Evolutionary conservation across 2,329 filamentous ascomycete species (phyloP), one percentile per base, ranked within the genome.

Genomic region (Hirsutella minnesotensis): DNA sequence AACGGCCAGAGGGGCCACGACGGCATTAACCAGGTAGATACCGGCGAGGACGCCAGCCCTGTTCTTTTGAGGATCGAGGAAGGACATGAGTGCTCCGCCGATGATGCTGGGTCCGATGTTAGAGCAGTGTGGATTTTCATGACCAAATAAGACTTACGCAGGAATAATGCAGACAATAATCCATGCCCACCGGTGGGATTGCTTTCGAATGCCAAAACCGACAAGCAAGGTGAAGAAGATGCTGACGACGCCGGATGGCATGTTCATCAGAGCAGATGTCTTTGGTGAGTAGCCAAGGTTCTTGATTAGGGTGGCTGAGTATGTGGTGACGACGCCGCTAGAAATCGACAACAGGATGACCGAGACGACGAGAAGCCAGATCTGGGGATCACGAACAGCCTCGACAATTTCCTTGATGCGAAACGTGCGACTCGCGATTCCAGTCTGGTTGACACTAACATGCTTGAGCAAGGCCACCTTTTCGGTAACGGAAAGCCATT

Each of bases 371-470:
- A 77, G 54, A 0, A 74, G 58, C 49, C 68, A 76, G 10, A 75
- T 56, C 47, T 76, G 72, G n/a, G 65, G 62, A 49, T 77, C 73
- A 18, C 57, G 39, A 1, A 77, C 53, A 5, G 70, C 66, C 51
- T 79, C 75, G 2, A 69, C 40, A 5, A 78, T 63, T 53, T 78
- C 72, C 47, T 61, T 65, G 44, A 60, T 54, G 19, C 70, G 72
- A 55, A 78, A 77, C 46, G 68, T 67, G 48, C 65, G 69, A 50
- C 67, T 75, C 41, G 68, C 63, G 29, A 78, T 69, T 30, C 75
- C 75, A 5, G 73, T 77, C 58, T 78, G 70, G 56, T 80, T 79
- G 44, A 69, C 64, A 30, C 68, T 70, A 35, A 78, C 67, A 41
- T 73, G 69, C 56, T 72, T 70, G 29, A 75, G 57, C 19, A 75